Base-by-base conservation (phyloP, 2,329 filamentous ascomycete species). In the Pseudofabraea citricarpa region DNA sequence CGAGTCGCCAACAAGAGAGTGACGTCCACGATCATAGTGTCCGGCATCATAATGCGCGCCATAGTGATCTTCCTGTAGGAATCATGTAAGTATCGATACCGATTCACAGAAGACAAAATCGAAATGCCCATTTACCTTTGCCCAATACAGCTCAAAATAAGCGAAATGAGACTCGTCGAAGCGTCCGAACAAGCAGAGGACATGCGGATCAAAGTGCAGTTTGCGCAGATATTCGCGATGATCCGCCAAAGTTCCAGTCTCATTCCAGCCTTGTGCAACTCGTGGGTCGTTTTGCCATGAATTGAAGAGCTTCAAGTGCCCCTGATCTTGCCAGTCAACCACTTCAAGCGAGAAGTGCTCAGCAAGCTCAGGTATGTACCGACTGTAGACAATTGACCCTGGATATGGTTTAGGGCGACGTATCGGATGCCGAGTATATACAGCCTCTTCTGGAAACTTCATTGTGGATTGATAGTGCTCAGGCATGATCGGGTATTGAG, bases 131-230 rank as follows among this genome's bases (percentile, higher is more conserved):
- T 63, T 49, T 65, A 77, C 75, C 69, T 80, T 81, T 29, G 80
- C 83, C 85, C 85, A 90, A 62, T 90, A 90, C 2, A 89, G 70
- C 62, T 91, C 87, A 59, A 87, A 90, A 61, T 90, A 90, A 0
- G 84, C 81, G 61, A 90, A 90, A 37, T 70, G 75, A 2, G 72
- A 73, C 23, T 85, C 82, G 44, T 90, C 77, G 60, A 88, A 91
- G 20, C 76, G 74, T 7, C 81, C 86, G 46, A 90, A 69, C 37
- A 90, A 69, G 21, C 81, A 77, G 40, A 89, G 67, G 49, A 83
- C 77, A 62, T 90, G 86, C 23, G 83, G 79, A 60, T 90, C 86
- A 36, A 78, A 74, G 56, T 88, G 79, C 43, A 85, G 72, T 51
- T 75, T 75, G 24, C 75, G 40, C 72, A 40, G 71, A 62, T 91